Conservation (phyloP, 345 rosid genomes). For the Toxicodendron radicans region DNA sequence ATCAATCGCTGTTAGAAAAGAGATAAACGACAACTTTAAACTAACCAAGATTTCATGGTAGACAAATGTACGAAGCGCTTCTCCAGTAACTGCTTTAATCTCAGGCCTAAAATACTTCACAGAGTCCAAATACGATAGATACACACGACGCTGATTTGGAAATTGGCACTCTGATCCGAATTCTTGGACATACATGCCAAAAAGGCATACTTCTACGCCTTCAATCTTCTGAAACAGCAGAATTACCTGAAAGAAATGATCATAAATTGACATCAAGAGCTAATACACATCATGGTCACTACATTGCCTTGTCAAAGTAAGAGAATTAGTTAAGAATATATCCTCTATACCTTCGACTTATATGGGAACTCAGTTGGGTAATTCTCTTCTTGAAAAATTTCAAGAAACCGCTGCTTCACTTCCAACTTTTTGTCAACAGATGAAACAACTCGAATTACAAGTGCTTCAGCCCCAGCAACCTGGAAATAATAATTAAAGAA, state of each 20-base stretch:
- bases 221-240: conserved; percentile 97
- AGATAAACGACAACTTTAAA: neutral
- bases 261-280: conserved; percentile 4
- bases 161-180: conserved; percentile 88
- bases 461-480: conserved; percentile 95
- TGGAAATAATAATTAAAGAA: conserved; percentile 31
- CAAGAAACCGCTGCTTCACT: conserved; percentile 95
- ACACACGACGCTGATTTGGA: conserved; percentile 99
- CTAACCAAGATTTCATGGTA: conserved; percentile 97
- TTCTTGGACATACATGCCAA: conserved; percentile 99
- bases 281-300: conserved; percentile 12
- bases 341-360: conserved; percentile 78
- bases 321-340: conserved; percentile 13
- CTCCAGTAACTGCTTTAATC: conserved; percentile 83
- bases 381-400: conserved; percentile 85
- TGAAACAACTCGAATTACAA: conserved; percentile 95
- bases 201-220: conserved; percentile 98
- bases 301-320: conserved; percentile 5
- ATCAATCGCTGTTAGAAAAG: neutral
- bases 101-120: conserved; percentile 99
- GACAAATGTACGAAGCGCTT: conserved; percentile 96
- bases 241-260: conserved; percentile 66
- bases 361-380: conserved; percentile 89
- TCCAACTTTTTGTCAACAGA: conserved; percentile 98
- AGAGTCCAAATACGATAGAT: conserved; percentile 95